These are phyloP conservation scores for Suillus placidus DNA, from an alignment of 768 basidiomycete genomes.

Conservation along the genomic window DNA sequence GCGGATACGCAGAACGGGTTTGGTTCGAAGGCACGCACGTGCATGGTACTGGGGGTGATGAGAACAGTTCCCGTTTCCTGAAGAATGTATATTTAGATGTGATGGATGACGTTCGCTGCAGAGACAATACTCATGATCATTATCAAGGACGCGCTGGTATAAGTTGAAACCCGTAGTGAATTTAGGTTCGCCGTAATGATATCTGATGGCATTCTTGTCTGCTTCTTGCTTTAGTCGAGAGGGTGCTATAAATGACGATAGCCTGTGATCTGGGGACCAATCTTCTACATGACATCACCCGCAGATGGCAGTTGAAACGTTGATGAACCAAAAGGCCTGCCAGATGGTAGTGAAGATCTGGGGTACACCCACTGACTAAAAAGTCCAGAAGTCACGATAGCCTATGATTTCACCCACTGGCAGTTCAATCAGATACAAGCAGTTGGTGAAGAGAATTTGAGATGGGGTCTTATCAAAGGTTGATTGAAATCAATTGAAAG, in stretches of 20 bases:
- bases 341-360: not conserved
- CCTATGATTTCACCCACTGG: not conserved
- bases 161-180: not conserved
- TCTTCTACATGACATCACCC: not conserved
- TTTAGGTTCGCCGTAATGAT: not conserved
- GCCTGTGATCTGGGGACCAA: not conserved
- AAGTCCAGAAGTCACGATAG: not conserved
- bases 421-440: not conserved
- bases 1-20: constrained; percentile 15
- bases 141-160: not conserved
- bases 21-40: constrained; percentile 24
- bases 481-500: not conserved
- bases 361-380: not conserved
- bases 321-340: not conserved
- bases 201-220: not conserved
- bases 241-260: not conserved
- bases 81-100: not conserved
- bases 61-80: not conserved
- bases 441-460: not conserved
- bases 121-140: not conserved
- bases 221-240: not conserved
- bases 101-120: not conserved
- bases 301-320: not conserved
- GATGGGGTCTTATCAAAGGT: not conserved
- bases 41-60: constrained; percentile 30